These are phyloP conservation scores for Primulina tabacum DNA, from an alignment of 257 asterid genomes.

Conservation along the genomic window DNA sequence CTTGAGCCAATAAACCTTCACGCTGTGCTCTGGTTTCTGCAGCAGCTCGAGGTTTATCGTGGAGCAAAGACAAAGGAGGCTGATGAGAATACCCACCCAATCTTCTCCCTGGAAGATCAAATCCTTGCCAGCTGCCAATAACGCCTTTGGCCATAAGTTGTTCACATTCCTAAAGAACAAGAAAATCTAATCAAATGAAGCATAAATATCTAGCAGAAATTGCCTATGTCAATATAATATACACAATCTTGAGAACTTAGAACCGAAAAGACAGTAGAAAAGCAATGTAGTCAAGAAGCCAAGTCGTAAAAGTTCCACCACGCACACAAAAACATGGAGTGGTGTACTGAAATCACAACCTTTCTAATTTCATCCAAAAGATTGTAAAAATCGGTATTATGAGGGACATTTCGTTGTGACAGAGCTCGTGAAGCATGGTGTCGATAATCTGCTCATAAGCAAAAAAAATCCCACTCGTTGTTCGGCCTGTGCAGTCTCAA, in stretches of 20 bases:
- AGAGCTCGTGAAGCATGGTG: conserved; percentile 95
- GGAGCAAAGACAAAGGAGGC: conserved; percentile 54
- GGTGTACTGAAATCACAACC: conserved; percentile 36
- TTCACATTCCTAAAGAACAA: conserved; percentile 64
- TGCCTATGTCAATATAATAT: too few relatives aligned
- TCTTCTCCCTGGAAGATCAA: conserved; percentile 73
- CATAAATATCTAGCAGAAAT: neutral
- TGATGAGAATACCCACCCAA: conserved; percentile 78
- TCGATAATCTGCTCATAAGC: conserved; percentile 64
- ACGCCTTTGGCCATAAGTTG: conserved; percentile 70
- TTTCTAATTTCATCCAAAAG: conserved; percentile 76
- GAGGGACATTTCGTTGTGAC: too few relatives aligned
- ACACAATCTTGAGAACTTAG: neutral
- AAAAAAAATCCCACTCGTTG: conserved; percentile 71
- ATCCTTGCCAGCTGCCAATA: conserved; percentile 72
- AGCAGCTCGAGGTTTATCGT: conserved; percentile 60
- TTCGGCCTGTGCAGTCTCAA: conserved; percentile 74
- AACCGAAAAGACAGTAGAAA: neutral
- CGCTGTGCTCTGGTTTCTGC: conserved; percentile 57
- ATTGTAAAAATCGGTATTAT: conserved; percentile 76
- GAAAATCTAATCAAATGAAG: conserved; percentile 3
- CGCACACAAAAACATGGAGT: neutral
- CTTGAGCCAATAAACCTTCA: conserved; percentile 47
- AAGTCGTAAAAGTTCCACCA: neutral
- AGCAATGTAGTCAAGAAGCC: neutral